phyloP scores from a whole-genome alignment of 805 yeast species.

The Ogataea thermomethanolica region DNA sequence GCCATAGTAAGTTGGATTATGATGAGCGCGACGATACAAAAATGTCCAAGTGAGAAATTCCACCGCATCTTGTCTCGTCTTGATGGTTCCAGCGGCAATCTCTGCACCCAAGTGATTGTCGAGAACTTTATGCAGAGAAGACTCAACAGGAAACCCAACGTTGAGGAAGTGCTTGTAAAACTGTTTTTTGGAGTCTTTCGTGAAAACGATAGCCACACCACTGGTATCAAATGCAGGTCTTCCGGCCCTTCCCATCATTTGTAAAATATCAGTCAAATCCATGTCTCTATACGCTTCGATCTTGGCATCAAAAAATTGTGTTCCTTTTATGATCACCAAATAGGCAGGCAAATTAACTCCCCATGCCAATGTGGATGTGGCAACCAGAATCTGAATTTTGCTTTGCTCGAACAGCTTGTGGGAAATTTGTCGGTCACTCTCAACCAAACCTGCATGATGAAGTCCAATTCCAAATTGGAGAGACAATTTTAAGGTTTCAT shows the following conservation, averaged over 20 bases:
- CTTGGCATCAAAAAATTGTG: slow-evolving; percentile 60
- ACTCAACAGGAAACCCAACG: slow-evolving; percentile 80
- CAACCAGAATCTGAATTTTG: slow-evolving; percentile 68
- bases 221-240: slow-evolving; percentile 77
- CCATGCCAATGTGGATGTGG: slow-evolving; percentile 85
- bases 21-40: slow-evolving; percentile 67
- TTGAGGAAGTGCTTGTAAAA: slow-evolving; percentile 77
- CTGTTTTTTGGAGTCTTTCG: slow-evolving; percentile 69
- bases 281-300: slow-evolving; percentile 71
- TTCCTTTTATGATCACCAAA: slow-evolving; percentile 73
- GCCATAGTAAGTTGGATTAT: slow-evolving; percentile 75
- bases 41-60: slow-evolving; percentile 78
- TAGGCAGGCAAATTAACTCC: slow-evolving; percentile 83
- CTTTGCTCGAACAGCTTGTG: slow-evolving; percentile 67
- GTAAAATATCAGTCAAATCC: slow-evolving; percentile 79
- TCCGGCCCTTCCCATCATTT: slow-evolving; percentile 86
- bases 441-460: slow-evolving; percentile 81
- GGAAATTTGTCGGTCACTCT: slow-evolving; percentile 64
- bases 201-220: slow-evolving; percentile 73
- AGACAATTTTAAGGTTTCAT: slow-evolving; percentile 73
- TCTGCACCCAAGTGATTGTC: slow-evolving; percentile 83
- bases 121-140: slow-evolving; percentile 71
- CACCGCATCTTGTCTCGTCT: slow-evolving; percentile 62
- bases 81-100: slow-evolving; percentile 65
- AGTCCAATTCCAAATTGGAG: slow-evolving; percentile 78